Evolutionary conservation across 805 yeast species (phyloP).

Genomic region (Starmerella geochares): DNA sequence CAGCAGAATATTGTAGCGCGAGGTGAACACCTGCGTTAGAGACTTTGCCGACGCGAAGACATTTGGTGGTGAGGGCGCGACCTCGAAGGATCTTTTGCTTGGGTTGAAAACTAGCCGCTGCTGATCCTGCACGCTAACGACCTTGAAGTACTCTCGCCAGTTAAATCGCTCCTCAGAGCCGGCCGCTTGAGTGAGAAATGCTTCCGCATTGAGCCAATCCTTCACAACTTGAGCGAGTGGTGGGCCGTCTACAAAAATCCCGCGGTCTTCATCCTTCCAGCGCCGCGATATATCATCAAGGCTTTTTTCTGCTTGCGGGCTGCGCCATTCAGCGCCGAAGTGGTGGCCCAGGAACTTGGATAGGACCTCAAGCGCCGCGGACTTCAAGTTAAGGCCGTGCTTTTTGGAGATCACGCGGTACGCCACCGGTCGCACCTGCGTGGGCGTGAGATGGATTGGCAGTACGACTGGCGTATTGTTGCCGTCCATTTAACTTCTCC

Average conservation of each 20-base stretch:
- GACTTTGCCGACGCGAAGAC: slow-evolving; percentile 19
- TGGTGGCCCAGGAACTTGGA: slow-evolving; percentile 66
- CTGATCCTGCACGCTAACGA: slow-evolving; percentile 54
- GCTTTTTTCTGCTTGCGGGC: slow-evolving; percentile 48
- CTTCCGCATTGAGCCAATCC: slow-evolving; percentile 38
- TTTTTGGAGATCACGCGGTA: slow-evolving; percentile 83
- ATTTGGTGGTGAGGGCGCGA: slow-evolving; percentile 14
- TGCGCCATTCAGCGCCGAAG: slow-evolving; percentile 83
- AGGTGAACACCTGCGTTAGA: slow-evolving; percentile 27
- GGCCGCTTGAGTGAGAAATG: slow-evolving; percentile 4
- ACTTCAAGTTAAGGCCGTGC: slow-evolving; percentile 80
- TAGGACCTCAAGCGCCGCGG: slow-evolving; percentile 64
- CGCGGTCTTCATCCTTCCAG: slow-evolving; percentile 87
- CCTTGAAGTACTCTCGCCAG: slow-evolving; percentile 65
- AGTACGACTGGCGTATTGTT: slow-evolving; percentile 36
- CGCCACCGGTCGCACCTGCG: slow-evolving; percentile 81
- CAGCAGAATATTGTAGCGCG: slow-evolving; percentile 51
- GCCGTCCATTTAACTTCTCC: slow-evolving; percentile 12
- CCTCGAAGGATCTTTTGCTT: slow-evolving; percentile 49
- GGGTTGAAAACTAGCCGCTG: slow-evolving; percentile 19
- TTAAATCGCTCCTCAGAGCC: slow-evolving; percentile 31
- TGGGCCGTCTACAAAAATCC: slow-evolving; percentile 70
- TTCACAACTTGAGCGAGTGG: slow-evolving; percentile 54
- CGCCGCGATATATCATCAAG: slow-evolving; percentile 66
- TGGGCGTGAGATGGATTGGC: slow-evolving; percentile 69